Conservation (phyloP, 768 basidiomycete species). For the Naganishia kalamii region DNA sequence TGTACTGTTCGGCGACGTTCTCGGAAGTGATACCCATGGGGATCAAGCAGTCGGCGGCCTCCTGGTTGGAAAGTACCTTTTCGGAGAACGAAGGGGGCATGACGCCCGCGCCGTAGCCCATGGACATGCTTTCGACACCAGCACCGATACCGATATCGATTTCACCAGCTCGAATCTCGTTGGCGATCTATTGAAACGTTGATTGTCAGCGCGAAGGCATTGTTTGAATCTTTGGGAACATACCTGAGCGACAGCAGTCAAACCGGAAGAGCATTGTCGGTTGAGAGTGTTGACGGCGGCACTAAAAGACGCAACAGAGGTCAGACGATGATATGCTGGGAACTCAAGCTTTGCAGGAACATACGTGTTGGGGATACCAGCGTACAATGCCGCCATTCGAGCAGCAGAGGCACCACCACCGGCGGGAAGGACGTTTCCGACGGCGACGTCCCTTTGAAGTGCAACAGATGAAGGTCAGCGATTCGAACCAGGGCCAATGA, state of each 20-base stretch:
- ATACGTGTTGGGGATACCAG: slow-evolving; percentile 71
- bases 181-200: slow-evolving; percentile 57
- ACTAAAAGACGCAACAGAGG: slow-evolving; percentile 23
- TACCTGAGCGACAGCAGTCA: slow-evolving; percentile 75
- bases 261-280: slow-evolving; percentile 84
- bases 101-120: slow-evolving; percentile 48
- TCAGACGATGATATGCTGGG: background rate
- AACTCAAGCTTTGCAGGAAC: slow-evolving; percentile 10
- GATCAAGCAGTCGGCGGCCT: slow-evolving; percentile 54
- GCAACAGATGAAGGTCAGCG: background rate
- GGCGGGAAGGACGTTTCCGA: slow-evolving; percentile 53
- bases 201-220: too few relatives aligned
- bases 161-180: slow-evolving; percentile 75
- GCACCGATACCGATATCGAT: slow-evolving; percentile 76
- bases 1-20: slow-evolving; percentile 51
- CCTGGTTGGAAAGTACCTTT: slow-evolving; percentile 57
- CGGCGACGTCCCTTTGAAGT: slow-evolving; percentile 62
- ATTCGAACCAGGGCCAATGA: background rate
- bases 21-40: slow-evolving; percentile 64
- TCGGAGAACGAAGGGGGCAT: slow-evolving; percentile 49
- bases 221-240: background rate
- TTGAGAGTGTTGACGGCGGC: slow-evolving; percentile 89
- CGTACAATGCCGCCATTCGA: slow-evolving; percentile 76
- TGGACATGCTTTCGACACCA: slow-evolving; percentile 51
- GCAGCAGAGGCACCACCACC: slow-evolving; percentile 55